Evolutionary conservation across 371 early-diverging fungal genomes (phyloP).

Genomic region (Smittium mucronatum): DNA sequence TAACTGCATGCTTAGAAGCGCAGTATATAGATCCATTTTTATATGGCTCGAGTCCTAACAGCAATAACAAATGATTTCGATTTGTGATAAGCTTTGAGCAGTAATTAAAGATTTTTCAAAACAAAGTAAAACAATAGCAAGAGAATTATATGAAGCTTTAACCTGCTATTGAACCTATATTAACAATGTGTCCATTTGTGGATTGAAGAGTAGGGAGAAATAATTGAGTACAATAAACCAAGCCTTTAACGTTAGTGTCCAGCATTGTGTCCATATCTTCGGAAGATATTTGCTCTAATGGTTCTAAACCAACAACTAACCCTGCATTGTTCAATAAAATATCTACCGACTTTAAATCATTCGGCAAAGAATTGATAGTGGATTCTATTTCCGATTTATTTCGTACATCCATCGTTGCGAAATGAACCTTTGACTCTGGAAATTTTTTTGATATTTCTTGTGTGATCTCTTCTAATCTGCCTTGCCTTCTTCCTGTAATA

Average conservation of each 20-base stretch:
- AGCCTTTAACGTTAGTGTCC: slow-evolving; percentile 83
- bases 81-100: background rate
- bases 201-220: slow-evolving; percentile 68
- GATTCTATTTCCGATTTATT: slow-evolving; percentile 40
- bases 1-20: slow-evolving; percentile 81
- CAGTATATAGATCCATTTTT: slow-evolving; percentile 76
- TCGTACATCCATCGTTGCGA: slow-evolving; percentile 62
- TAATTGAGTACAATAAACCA: slow-evolving; percentile 63
- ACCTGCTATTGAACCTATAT: slow-evolving; percentile 69
- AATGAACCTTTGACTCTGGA: slow-evolving; percentile 38
- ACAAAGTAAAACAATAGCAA: background rate
- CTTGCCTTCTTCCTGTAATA: slow-evolving; percentile 12
- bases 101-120: background rate
- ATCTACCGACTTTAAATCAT: slow-evolving; percentile 29
- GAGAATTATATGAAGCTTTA: background rate
- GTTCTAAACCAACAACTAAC: slow-evolving; percentile 48
- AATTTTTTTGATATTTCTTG: slow-evolving; percentile 3
- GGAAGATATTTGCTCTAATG: slow-evolving; percentile 43
- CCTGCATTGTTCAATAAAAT: slow-evolving; percentile 6
- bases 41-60: slow-evolving; percentile 8
- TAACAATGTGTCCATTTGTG: slow-evolving; percentile 70
- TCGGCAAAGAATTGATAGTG: slow-evolving; percentile 42
- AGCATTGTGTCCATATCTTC: slow-evolving; percentile 68
- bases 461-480: slow-evolving; percentile 1
- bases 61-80: background rate